These are phyloP conservation scores for Fusarium sp. DNA, from an alignment of 2,329 filamentous ascomycete species.

Conservation along the genomic window DNA sequence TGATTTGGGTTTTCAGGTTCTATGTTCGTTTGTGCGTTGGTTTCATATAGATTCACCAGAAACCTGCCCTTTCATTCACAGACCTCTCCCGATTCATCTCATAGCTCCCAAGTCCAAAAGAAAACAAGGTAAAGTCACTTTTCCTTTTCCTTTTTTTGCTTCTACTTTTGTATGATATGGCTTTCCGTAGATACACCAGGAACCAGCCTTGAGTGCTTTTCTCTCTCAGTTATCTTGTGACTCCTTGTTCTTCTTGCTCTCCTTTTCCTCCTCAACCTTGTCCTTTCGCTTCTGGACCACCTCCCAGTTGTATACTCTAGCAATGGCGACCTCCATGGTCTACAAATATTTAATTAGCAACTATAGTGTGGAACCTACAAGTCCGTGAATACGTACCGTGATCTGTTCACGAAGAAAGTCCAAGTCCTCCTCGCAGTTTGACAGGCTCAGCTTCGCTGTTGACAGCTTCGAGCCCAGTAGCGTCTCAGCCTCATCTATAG, in stretches of 20 bases:
- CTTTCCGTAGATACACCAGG: conserved; percentile 28
- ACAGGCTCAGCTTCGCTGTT: conserved; percentile 82
- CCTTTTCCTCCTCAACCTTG: conserved; percentile 72
- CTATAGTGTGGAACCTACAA: background rate
- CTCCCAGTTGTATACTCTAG: conserved; percentile 99
- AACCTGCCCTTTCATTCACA: background rate
- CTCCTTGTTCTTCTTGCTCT: conserved; percentile 54
- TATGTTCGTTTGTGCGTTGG: background rate
- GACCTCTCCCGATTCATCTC: background rate
- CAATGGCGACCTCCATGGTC: conserved; percentile 97
- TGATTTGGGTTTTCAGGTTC: background rate
- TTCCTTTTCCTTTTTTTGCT: conserved; percentile 20
- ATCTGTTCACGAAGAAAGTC: conserved; percentile 97
- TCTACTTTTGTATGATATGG: conserved; percentile 22
- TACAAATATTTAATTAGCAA: conserved; percentile 51
- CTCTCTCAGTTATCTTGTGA: conserved; percentile 40
- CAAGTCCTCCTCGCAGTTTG: conserved; percentile 95
- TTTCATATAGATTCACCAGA: background rate
- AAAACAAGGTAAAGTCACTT: conserved; percentile 3
- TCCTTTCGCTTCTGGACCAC: conserved; percentile 96
- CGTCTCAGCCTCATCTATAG: conserved; percentile 85
- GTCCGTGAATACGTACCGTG: conserved; percentile 71
- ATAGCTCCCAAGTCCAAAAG: background rate
- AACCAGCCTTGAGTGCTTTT: conserved; percentile 14
- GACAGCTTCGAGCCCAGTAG: conserved; percentile 82